Conservation (phyloP, 768 basidiomycete species). For the Pisolithus marmoratus region DNA sequence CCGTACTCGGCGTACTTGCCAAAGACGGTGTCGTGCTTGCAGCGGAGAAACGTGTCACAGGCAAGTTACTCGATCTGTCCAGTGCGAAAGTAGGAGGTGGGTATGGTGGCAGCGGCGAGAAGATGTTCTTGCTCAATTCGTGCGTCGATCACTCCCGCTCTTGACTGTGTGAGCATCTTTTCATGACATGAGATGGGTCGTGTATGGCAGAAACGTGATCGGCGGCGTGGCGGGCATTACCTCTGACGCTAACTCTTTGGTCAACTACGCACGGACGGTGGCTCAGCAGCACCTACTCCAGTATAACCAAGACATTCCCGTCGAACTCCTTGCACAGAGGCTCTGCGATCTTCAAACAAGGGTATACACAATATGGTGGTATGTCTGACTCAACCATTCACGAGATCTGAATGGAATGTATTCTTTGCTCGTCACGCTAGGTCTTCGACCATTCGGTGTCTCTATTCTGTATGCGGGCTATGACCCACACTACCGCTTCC, state of each 20-base stretch:
- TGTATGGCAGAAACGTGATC: conserved; percentile 73
- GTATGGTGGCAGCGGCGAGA: conserved; percentile 95
- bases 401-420: neutral
- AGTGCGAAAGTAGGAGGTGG: conserved; percentile 73
- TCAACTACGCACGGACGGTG: conserved; percentile 88
- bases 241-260: conserved; percentile 94
- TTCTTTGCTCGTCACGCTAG: conserved; percentile 24
- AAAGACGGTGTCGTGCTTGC: conserved; percentile 89
- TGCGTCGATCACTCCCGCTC: conserved; percentile 30
- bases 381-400: conserved; percentile 12
- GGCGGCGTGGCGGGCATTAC: conserved; percentile 94
- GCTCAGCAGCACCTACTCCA: conserved; percentile 84
- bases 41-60: conserved; percentile 97
- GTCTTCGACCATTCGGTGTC: conserved; percentile 96
- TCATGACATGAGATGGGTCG: neutral
- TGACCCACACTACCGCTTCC: conserved; percentile 93
- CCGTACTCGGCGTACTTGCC: conserved; percentile 88
- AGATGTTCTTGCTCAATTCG: conserved; percentile 95
- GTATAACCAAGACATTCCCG: conserved; percentile 98
- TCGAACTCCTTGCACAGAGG: conserved; percentile 89
- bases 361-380: conserved; percentile 97
- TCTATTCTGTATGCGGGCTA: conserved; percentile 95
- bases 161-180: neutral
- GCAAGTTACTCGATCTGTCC: conserved; percentile 91
- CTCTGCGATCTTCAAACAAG: conserved; percentile 98